Evolutionary conservation across 176 grass and related monocot species (phyloP), one percentile per base, ranked within the genome.

Genomic region (Oryza brachyantha): DNA sequence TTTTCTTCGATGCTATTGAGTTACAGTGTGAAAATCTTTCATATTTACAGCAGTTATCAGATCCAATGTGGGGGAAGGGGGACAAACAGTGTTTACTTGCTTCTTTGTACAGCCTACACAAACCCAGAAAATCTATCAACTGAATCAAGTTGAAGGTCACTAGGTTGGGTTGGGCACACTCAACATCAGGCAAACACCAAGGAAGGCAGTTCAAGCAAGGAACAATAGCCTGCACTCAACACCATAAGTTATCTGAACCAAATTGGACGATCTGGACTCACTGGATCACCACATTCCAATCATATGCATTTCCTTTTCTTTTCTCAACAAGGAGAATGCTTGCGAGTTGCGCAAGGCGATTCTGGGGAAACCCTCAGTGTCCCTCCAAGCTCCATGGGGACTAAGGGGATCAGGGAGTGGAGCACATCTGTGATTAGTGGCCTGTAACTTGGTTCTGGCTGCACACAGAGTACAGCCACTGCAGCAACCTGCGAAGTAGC

Each of bases 341-440:
- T 78, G 13, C 37, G 74, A 29, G 46, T 50, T 60, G 61, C 3
- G 5, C 73, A 81, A 71, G 77, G 82, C 1, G 82, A 89, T 21
- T 85, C 72, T 0, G 71, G 76, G 2, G 70, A 64, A 13, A 84
- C 27, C 81, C 90, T 95, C 16, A 95, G 68, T 29, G 96, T 84
- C 27, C 96, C 96, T 64, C 92, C 96, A 79, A 99, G 96, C 64
- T 99, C 96, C 64, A 79, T 63, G 10, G 96, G 92, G 61, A 99
- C 92, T 27, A 95, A 79, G 21, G 96, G 96, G 85, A 95, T 73
- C 17, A 99, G 90, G 65, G 96, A 99, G 58, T 99, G 96, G 57
- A 99, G 80, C 4, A 99, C 96, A 76, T 99, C 92, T 21, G 90
- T 99, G 77, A 99, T 99, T 26, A 95, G 65, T 66, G 96, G 96